phyloP scores from a whole-genome alignment of 441 rosid species.

The Omphalea diandra region DNA sequence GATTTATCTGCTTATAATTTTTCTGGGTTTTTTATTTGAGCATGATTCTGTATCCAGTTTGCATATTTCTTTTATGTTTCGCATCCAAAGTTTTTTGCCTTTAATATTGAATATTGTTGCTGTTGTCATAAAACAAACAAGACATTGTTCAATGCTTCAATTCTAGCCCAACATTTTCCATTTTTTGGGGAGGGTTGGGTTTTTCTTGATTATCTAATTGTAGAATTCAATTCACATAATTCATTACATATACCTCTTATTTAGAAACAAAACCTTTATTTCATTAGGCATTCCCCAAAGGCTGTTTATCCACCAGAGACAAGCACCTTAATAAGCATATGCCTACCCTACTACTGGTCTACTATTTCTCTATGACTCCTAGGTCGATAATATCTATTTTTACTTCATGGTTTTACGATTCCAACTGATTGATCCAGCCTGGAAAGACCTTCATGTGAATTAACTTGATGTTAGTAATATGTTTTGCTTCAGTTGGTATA shows the following conservation, averaged over 20 bases:
- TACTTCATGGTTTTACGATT: neutral
- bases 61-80: neutral
- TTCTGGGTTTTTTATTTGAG: neutral
- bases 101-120: no score
- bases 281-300: no score
- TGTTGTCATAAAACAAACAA: neutral
- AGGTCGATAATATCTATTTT: no score
- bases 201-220: constrained; percentile 3
- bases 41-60: neutral
- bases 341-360: no score
- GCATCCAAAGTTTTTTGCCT: neutral
- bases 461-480: neutral
- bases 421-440: neutral
- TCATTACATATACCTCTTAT: neutral
- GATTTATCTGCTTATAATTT: no score
- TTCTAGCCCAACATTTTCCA: no score
- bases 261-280: neutral
- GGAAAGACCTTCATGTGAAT: neutral
- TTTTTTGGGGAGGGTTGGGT: neutral
- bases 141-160: neutral
- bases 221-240: constrained; percentile 3
- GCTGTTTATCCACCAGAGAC: no score
- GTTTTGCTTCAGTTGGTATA: neutral
- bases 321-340: no score
- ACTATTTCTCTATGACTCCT: no score